A percentile compares a stretch with the other conserved stretches of the same genome.
Evolutionary conservation across 768 basidiomycete genomes (phyloP).

Genomic region (Tephrocybe rancida): DNA sequence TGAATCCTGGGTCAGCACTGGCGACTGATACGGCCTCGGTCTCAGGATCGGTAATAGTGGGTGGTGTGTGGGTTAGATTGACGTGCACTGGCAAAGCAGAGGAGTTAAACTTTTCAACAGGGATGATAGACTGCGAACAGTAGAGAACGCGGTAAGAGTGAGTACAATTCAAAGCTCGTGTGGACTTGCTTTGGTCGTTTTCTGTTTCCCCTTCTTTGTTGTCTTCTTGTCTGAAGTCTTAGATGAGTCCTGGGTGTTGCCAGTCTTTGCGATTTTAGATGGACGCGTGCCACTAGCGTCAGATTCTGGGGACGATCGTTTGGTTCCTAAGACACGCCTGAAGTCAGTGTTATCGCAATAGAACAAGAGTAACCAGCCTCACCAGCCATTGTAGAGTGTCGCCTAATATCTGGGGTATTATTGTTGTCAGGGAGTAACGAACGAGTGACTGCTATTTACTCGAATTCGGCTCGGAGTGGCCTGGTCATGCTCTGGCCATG

Average conservation of each 20-base stretch:
- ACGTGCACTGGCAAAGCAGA: slow-evolving; percentile 71
- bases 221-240: slow-evolving; percentile 35
- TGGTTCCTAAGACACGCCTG: slow-evolving; percentile 31
- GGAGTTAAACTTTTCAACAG: slow-evolving; percentile 57
- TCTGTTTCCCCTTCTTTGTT: slow-evolving; percentile 45
- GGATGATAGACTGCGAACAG: slow-evolving; percentile 41
- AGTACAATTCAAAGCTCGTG: slow-evolving; percentile 4
- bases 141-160: slow-evolving; percentile 3
- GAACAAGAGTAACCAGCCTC: not conserved
- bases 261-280: slow-evolving; percentile 54
- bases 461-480: slow-evolving; percentile 3
- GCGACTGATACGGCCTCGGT: slow-evolving; percentile 34
- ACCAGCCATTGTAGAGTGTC: slow-evolving; percentile 14
- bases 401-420: not conserved
- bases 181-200: slow-evolving; percentile 45
- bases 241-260: slow-evolving; percentile 26
- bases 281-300: slow-evolving; percentile 43
- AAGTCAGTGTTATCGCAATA: not conserved
- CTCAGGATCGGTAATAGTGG: slow-evolving; percentile 38
- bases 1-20: slow-evolving; percentile 58
- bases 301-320: slow-evolving; percentile 45
- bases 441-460: slow-evolving; percentile 12
- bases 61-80: slow-evolving; percentile 61
- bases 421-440: too few species aligned
- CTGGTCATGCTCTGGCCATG: not conserved